Base-by-base conservation (phyloP, 169 alveolate genomes). In the Eimeria sp. region DNA sequence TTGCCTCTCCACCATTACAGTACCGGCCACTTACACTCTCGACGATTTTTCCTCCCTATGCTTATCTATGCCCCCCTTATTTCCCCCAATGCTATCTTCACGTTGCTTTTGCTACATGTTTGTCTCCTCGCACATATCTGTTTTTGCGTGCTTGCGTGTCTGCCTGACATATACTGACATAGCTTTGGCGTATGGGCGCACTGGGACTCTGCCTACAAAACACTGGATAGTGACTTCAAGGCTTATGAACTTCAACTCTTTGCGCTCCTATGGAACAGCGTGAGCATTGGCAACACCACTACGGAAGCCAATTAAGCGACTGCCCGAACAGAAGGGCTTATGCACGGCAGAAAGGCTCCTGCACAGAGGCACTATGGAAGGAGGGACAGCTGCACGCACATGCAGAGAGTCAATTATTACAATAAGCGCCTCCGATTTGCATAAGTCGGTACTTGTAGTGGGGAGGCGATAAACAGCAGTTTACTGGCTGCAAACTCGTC, bases 121-220 rank as follows among this genome's bases (percentile, higher is more conserved):
- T 22, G 4, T 30, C 73, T 63, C 73, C 73, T 16, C n/a, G 73
- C 25, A 30, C 30, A 67, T 67, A 7, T 40, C 20, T 40, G 57
- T 40, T 40, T 73, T 54, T 40, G 54, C 20, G 30, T 16, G 83
- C 20, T 40, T 40, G 83, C 40, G 34, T 78, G 47, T 51, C 45
- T 5, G 30, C 11, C 2, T 45, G 67, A 43, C 30, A 25, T 47
- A 40, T 27, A 57, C 45, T 3, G 54, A 89, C 47, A 72, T n/a
- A 58, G 96, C 5, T 95, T 87, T 45, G 96, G 96, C 63, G 96
- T 95, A 25, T 83, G 94, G 96, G 96, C 80, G 6, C 95, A 95
- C 87, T 88, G 97, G 95, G 94, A 95, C n/a, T 61, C 45, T 67
- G 96, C 97, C 34, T 96, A 96, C 91, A 93, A 95, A 70, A 96